Base-by-base conservation (phyloP, 1,284 basidiomycete genomes). In the Fomitopsis betulina region DNA sequence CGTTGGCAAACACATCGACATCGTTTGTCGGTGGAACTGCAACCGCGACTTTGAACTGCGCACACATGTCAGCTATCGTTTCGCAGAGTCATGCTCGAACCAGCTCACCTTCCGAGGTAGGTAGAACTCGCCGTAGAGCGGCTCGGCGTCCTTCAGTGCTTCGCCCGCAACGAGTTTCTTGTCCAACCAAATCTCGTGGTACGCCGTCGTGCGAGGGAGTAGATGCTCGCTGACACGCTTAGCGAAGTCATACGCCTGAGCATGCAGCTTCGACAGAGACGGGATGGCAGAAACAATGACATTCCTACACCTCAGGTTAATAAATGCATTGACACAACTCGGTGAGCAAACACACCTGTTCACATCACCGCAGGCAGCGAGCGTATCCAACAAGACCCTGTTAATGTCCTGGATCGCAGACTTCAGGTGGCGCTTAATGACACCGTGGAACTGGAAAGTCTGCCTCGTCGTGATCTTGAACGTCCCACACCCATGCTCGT, bases 361-460 rank as follows among this genome's bases (percentile, higher is more conserved):
- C 56, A 99, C 97, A 72, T 99, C 96, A 72, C 96, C 97, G 68
- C 97, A 99, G 30, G 97, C 96, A 51, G 96, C 96, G 61, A 99
- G 87, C 5, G 97, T 99, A 76, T 99, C 97, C 61, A 99, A 80
- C 67, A 98, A 73, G 33, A 83, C 87, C 60, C 89, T 83, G 78
- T 99, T 99, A 75, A 99, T 98, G 58, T 89, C 93, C 76, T 97
- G 94, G 71, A 99, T 98, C 21, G 95, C 92, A 42, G 91, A 87
- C 79, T 99, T 99, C 73, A 99, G 76, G 73, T 99, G 93, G 64
- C 84, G 84, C 82, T 99, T 99, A 79, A 99, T 91, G 65, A 99
- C 90, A 62, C 96, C 96, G 75, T 99, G 96, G 84, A 98, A 99
- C 78, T 99, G 96, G 87, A 98, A 98, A n/a, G 97, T 99, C 76